Evolutionary conservation across 2,329 filamentous ascomycete genomes (phyloP).

Genomic region (Ophiosphaerella korrae): DNA sequence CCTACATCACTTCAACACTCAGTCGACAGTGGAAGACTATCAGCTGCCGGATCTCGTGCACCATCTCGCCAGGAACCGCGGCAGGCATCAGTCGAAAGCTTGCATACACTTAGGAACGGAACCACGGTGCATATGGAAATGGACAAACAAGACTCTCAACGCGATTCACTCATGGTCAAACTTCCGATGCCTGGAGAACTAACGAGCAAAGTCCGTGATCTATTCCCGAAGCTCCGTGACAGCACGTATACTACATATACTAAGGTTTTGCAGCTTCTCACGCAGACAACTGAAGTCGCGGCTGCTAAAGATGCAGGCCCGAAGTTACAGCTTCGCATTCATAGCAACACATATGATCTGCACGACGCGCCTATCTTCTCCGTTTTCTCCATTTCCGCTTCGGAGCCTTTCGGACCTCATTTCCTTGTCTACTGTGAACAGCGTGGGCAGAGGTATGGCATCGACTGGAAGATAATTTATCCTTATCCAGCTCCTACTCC

Average conservation of each 20-base stretch:
- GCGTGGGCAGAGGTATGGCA: slow-evolving; percentile 14
- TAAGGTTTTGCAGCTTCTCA: not conserved
- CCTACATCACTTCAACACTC: not conserved
- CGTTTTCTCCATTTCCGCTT: slow-evolving; percentile 11
- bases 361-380: slow-evolving; percentile 15
- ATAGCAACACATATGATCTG: slow-evolving; percentile 19
- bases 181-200: not conserved
- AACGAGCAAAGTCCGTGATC: not conserved
- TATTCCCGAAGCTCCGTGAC: too few relatives aligned
- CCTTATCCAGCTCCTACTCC: slow-evolving; percentile 2
- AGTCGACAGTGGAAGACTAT: not conserved
- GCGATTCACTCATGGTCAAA: not conserved
- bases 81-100: not conserved
- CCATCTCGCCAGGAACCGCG: slow-evolving; percentile 7
- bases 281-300: not conserved
- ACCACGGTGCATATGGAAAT: not conserved
- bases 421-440: slow-evolving; percentile 18
- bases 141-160: not conserved
- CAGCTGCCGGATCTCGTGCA: slow-evolving; percentile 6
- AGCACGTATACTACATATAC: not conserved
- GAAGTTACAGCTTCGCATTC: slow-evolving; percentile 7
- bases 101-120: not conserved
- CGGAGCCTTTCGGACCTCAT: slow-evolving; percentile 15
- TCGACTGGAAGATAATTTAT: slow-evolving; percentile 18
- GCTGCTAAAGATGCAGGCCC: not conserved